Conservation (phyloP, 176 grass and related monocot species). For the Guadua angustifolia region DNA sequence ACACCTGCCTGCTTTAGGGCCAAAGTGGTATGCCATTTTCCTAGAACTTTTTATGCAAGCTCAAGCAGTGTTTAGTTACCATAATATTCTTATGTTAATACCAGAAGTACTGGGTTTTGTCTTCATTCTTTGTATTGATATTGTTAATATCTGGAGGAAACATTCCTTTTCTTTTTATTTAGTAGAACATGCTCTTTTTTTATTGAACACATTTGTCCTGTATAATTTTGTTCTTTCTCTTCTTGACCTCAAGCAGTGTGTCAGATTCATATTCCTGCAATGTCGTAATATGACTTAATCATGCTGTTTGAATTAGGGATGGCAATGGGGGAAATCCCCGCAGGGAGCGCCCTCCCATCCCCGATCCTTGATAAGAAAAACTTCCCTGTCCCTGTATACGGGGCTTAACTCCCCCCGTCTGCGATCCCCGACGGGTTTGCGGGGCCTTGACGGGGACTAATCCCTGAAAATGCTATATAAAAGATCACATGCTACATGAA, state of each 20-base stretch:
- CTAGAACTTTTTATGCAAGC: background rate
- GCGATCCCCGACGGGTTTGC: no score
- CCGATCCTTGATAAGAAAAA: no score
- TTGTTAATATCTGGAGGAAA: background rate
- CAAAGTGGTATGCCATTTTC: constrained; percentile 59
- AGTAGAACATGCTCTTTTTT: background rate
- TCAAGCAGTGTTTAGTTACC: constrained; percentile 30
- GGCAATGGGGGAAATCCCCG: no score
- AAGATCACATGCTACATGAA: no score
- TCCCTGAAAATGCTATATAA: no score
- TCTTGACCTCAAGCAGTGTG: background rate
- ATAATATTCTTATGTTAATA: background rate
- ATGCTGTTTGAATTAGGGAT: background rate
- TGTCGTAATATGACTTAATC: background rate
- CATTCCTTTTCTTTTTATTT: no score
- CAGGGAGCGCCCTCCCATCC: no score
- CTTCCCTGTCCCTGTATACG: no score
- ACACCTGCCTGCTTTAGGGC: constrained; percentile 57
- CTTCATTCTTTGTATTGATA: constrained; percentile 2
- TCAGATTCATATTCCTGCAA: background rate
- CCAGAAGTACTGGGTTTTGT: background rate
- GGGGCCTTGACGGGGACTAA: no score
- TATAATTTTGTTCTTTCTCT: background rate
- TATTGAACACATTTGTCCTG: background rate
- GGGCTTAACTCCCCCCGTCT: no score